These are phyloP conservation scores for Rhizoclosmatium globosum DNA, from an alignment of 192 early-diverging fungal species.

Conservation along the genomic window DNA sequence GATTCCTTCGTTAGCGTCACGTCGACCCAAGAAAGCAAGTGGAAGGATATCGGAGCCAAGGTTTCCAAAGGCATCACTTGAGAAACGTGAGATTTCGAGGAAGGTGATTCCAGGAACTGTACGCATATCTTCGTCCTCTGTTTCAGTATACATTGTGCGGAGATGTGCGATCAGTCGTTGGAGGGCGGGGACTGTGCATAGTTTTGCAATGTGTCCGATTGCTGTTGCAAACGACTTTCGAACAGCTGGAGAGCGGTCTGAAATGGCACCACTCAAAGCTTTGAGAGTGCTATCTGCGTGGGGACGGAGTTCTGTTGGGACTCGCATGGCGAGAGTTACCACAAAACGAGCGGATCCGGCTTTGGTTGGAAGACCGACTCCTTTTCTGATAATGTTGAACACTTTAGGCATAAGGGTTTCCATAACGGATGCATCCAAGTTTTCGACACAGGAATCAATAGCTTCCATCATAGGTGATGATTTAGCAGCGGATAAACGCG, in stretches of 20 bases:
- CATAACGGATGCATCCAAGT: constrained; percentile 78
- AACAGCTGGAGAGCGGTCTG: constrained; percentile 81
- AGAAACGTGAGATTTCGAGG: constrained; percentile 75
- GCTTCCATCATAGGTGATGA: constrained; percentile 96
- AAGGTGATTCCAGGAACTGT: constrained; percentile 70
- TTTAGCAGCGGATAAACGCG: constrained; percentile 82
- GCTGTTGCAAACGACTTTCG: constrained; percentile 87
- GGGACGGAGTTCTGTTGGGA: constrained; percentile 68
- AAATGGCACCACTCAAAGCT: constrained; percentile 76
- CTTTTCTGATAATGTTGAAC: constrained; percentile 70
- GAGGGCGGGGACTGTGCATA: constrained; percentile 54
- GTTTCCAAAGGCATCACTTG: constrained; percentile 63
- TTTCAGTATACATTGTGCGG: constrained; percentile 79
- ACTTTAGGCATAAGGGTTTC: constrained; percentile 72
- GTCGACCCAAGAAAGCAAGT: constrained; percentile 72
- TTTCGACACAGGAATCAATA: constrained; percentile 77
- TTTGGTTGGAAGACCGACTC: constrained; percentile 89
- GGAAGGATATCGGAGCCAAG: constrained; percentile 71
- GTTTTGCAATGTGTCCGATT: constrained; percentile 75
- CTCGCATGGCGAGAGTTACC: constrained; percentile 77
- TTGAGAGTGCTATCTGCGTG: constrained; percentile 79
- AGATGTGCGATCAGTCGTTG: constrained; percentile 74
- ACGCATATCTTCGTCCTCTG: constrained; percentile 76
- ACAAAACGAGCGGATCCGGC: constrained; percentile 91
- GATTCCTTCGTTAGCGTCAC: constrained; percentile 66